Conservation (phyloP, 2,329 filamentous ascomycete genomes). For the Colletotrichum kahawae region DNA sequence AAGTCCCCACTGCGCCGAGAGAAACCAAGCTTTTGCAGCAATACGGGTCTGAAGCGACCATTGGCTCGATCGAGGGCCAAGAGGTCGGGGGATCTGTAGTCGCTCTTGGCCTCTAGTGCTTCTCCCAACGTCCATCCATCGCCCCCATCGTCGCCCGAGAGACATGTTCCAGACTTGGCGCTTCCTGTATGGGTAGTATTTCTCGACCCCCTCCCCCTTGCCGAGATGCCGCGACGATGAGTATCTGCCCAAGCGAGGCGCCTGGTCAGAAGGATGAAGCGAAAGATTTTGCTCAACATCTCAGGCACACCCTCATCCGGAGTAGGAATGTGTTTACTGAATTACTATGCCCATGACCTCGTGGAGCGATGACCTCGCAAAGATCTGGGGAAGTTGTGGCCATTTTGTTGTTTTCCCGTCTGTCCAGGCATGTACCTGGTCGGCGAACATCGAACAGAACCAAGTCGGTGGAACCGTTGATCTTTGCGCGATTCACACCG, state of each 20-base stretch:
- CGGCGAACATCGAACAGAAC: not conserved
- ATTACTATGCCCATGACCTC: not conserved
- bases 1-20: not conserved
- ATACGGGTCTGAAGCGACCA: not conserved
- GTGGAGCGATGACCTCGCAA: not conserved
- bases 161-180: not conserved
- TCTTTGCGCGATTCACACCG: not conserved
- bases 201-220: not conserved
- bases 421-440: not conserved
- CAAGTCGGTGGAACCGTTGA: not conserved
- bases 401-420: not conserved
- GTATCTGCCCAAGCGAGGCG: not conserved
- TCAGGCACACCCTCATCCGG: not conserved
- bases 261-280: not conserved
- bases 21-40: conserved; percentile 4
- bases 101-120: not conserved
- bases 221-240: not conserved
- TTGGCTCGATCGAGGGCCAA: not conserved
- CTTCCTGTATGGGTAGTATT: not conserved
- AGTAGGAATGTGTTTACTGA: not conserved
- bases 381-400: not conserved
- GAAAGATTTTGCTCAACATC: not conserved
- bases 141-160: not conserved
- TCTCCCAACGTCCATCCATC: not conserved
- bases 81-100: not conserved